phyloP scores from a whole-genome alignment of 2,329 filamentous ascomycete genomes.

The Xylariaceae sp. region DNA sequence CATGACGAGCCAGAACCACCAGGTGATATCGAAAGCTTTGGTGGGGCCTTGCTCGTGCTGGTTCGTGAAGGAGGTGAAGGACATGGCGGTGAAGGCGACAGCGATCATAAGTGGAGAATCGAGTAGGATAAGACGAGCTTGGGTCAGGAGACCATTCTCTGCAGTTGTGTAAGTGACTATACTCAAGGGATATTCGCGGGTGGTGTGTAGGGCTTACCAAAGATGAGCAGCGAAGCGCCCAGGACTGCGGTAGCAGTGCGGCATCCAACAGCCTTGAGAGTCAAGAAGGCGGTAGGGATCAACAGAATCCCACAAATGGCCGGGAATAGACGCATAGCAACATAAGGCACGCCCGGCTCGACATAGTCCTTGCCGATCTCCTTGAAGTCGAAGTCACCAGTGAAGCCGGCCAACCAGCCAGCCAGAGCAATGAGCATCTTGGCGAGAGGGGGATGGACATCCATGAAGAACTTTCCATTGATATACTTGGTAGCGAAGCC shows the following conservation, averaged over 20 bases:
- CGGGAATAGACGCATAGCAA: slow-evolving; percentile 93
- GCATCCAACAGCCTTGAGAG: slow-evolving; percentile 86
- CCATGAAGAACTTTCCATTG: slow-evolving; percentile 99
- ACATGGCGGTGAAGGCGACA: slow-evolving; percentile 85
- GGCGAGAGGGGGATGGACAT: slow-evolving; percentile 95
- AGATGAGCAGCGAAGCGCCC: slow-evolving; percentile 83
- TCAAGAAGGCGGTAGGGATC: slow-evolving; percentile 91
- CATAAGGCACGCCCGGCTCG: slow-evolving; percentile 91
- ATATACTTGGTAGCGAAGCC: slow-evolving; percentile 99
- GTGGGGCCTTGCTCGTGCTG: slow-evolving; percentile 90
- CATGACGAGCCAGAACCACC: slow-evolving; percentile 97
- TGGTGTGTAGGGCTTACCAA: slow-evolving; percentile 60
- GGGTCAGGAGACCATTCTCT: slow-evolving; percentile 95
- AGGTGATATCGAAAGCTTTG: slow-evolving; percentile 82
- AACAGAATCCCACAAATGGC: slow-evolving; percentile 85
- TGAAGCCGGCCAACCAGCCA: slow-evolving; percentile 91
- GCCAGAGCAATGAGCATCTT: slow-evolving; percentile 96
- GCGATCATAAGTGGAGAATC: slow-evolving; percentile 93
- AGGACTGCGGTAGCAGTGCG: slow-evolving; percentile 80
- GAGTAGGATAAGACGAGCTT: slow-evolving; percentile 91
- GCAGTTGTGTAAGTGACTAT: slow-evolving; percentile 28
- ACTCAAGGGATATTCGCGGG: not conserved
- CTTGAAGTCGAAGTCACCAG: slow-evolving; percentile 97
- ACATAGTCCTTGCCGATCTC: slow-evolving; percentile 99
- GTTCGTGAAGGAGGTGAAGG: slow-evolving; percentile 92